Base-by-base conservation (phyloP, 805 yeast species). In the Geotrichum ghanense region DNA sequence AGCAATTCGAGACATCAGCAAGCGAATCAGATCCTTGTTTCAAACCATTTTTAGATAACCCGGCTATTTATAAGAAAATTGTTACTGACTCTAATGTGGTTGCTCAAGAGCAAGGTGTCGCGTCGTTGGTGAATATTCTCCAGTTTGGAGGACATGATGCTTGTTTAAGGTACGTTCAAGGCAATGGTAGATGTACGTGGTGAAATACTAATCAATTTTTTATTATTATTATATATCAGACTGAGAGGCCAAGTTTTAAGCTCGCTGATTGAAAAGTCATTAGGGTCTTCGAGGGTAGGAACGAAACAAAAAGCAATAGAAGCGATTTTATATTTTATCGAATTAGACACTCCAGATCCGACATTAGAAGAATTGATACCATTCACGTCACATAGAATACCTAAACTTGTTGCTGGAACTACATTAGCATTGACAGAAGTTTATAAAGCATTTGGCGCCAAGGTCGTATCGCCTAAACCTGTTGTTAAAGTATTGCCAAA, bases 71-170 rank as follows among this genome's bases (percentile, higher is more conserved):
- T 56, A 78, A 75, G 53, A 69, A 70, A 53, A 72, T 81, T 37
- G 79, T 83, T 5, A 70, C 76, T 2, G 98, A 92, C 60, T 62
- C 81, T 25, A 92, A 92, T 59, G 96, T 88, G 17, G 92, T 83
- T 16, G 95, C 97, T 0, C 95, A 88, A 53, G 97, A 92, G 57
- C 68, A 81, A 1, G 97, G 86, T 3, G 67, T 87, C 19, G 60
- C 66, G 2, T 72, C 83, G 5, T 61, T 86, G 3, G 64, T 64
- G 12, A 70, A 76, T 3, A 74, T 76, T 55, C 64, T 83, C 40
- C 74, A 76, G 55, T 73, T 62, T 56, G 83, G 84, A 1, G 81
- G 80, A 0, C 48, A 74, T 0, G 55, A 59, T 1, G 71, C 60
- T 3, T 66, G 73, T 43, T 40, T 61, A 3, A 12, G 19, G 40